Percentiles rank a stretch among this genome's conserved stretches.
These are phyloP conservation scores for Pseudozyma thailandica DNA, from an alignment of 1,284 basidiomycete genomes.

Conservation along the genomic window DNA sequence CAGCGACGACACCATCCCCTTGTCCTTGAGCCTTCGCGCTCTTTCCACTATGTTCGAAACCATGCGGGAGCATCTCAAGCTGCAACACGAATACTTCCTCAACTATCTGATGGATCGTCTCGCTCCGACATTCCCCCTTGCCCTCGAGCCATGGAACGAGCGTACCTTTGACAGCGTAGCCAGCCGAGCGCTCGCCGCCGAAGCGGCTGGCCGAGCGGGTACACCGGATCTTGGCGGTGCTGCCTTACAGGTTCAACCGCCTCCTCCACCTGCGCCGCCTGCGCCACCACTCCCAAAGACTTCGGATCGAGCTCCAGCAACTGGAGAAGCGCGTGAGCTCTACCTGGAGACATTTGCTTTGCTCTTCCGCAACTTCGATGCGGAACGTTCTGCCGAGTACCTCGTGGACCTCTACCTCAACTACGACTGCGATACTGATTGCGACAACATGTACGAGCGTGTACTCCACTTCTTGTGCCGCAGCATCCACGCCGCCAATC, in stretches of 20 bases:
- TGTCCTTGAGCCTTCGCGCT: slow-evolving; percentile 83
- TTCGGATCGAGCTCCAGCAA: slow-evolving; percentile 73
- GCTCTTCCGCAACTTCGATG: slow-evolving; percentile 72
- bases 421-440: slow-evolving; percentile 96
- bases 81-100: slow-evolving; percentile 96
- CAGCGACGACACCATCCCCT: slow-evolving; percentile 83
- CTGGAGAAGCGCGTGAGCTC: slow-evolving; percentile 85
- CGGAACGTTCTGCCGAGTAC: slow-evolving; percentile 74
- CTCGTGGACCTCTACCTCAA: slow-evolving; percentile 96
- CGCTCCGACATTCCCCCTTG: slow-evolving; percentile 68
- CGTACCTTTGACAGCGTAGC: slow-evolving; percentile 65
- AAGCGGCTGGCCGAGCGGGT: slow-evolving; percentile 23
- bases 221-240: slow-evolving; percentile 13
- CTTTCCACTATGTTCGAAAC: slow-evolving; percentile 89
- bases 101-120: slow-evolving; percentile 92
- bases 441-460: slow-evolving; percentile 93
- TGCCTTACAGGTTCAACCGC: slow-evolving; percentile 61
- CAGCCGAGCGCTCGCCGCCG: slow-evolving; percentile 31
- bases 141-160: slow-evolving; percentile 64
- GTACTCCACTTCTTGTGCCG: slow-evolving; percentile 84
- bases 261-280: slow-evolving; percentile 72
- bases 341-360: slow-evolving; percentile 88
- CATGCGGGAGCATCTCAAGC: slow-evolving; percentile 85
- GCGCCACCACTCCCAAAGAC: slow-evolving; percentile 72
- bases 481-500: slow-evolving; percentile 54